phyloP scores from a whole-genome alignment of 768 basidiomycete genomes.

The Punctularia strigosozonata region DNA sequence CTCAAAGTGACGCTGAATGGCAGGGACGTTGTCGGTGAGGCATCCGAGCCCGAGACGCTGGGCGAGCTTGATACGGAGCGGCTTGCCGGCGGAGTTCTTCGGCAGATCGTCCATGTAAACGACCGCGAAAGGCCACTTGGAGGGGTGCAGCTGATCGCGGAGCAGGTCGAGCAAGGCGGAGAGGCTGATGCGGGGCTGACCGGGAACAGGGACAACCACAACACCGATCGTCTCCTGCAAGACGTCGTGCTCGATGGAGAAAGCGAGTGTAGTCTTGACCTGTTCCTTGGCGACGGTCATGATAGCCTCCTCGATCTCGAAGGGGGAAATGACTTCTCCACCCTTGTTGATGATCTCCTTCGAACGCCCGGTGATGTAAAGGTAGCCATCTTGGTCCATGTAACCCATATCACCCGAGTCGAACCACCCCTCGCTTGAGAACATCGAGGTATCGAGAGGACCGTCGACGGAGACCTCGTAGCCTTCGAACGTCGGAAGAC shows the following conservation, averaged over 20 bases:
- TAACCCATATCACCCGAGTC: conserved; percentile 36
- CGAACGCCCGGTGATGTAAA: conserved; percentile 43
- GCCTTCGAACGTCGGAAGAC: conserved; percentile 39
- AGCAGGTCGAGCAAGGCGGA: conserved; percentile 30
- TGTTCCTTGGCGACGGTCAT: conserved; percentile 26
- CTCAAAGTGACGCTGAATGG: conserved; percentile 29
- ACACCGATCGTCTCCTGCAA: conserved; percentile 36
- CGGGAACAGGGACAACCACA: conserved; percentile 25
- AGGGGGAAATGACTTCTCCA: conserved; percentile 49
- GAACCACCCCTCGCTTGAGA: conserved; percentile 41
- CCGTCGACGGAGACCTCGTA: conserved; percentile 35
- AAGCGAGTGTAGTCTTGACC: conserved; percentile 31
- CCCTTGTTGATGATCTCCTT: conserved; percentile 53
- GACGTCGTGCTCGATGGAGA: conserved; percentile 33
- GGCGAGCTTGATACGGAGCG: conserved; percentile 31
- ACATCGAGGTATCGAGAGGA: conserved; percentile 33
- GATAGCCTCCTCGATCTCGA: conserved; percentile 50
- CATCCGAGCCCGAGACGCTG: conserved; percentile 26
- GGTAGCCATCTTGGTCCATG: conserved; percentile 32
- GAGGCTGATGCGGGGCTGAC: conserved; percentile 24
- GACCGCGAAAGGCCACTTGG: conserved; percentile 36
- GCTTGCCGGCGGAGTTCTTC: conserved; percentile 36
- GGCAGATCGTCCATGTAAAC: conserved; percentile 37
- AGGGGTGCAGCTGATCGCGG: conserved; percentile 33
- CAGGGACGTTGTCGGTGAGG: conserved; percentile 23